Evolutionary conservation across 306 rosid species (phyloP).

Genomic region (Glycyrrhiza uralensis): DNA sequence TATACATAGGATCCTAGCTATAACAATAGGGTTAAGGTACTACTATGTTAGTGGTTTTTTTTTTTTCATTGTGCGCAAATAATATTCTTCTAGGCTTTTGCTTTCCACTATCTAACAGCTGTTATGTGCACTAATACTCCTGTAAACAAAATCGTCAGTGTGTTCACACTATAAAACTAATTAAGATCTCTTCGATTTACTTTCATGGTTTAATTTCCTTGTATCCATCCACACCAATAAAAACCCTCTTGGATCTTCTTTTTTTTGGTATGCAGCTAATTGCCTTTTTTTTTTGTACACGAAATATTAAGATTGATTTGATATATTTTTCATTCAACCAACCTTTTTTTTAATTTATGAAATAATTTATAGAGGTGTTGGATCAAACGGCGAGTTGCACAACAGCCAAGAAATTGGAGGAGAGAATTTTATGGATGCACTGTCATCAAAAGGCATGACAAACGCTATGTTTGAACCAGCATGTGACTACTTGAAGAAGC

Average conservation of each 20-base stretch:
- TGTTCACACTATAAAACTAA: slow-evolving; percentile 9
- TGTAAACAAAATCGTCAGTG: too few relatives aligned
- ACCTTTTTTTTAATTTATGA: neutral
- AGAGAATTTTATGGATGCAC: slow-evolving; percentile 58
- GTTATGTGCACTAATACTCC: neutral
- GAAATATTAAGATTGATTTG: neutral
- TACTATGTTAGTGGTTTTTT: neutral
- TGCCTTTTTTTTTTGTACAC: neutral
- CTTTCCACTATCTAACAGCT: slow-evolving; percentile 5
- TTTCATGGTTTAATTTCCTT: neutral
- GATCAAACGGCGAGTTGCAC: slow-evolving; percentile 50
- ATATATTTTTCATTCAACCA: neutral
- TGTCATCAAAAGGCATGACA: slow-evolving; percentile 59
- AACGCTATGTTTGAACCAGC: slow-evolving; percentile 58
- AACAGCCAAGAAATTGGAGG: slow-evolving; percentile 58
- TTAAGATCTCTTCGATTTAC: neutral
- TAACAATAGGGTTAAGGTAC: slow-evolving; percentile 24
- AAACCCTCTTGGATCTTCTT: neutral
- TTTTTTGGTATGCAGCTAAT: neutral
- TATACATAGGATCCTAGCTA: neutral
- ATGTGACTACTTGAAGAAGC: slow-evolving; percentile 76
- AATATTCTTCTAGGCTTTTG: slow-evolving; percentile 12
- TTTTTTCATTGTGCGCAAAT: neutral
- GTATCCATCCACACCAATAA: neutral
- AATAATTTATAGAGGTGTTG: slow-evolving; percentile 48